Base-by-base conservation (phyloP, 192 early-diverging fungal genomes). In the Jimgerdemannia flammicorona region DNA sequence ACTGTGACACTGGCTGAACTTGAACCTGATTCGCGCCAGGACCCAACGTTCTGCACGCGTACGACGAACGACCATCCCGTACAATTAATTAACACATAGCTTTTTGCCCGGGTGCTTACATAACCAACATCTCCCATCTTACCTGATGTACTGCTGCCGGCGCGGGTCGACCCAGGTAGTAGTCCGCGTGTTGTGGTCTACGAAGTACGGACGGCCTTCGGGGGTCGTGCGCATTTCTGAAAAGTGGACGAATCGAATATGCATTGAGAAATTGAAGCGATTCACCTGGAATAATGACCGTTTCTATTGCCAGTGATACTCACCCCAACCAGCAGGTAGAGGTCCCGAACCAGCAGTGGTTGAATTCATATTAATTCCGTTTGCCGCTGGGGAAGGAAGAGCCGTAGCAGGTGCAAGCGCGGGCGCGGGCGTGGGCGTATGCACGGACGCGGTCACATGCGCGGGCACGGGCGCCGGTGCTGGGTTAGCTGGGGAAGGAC, bases 121-220 rank as follows among this genome's bases (percentile, higher is more conserved):
- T 29, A 29, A 29, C 29, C 29, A 29, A 29, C 29, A 29, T 29
- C 29, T 29, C 49, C 49, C 49, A 14, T 14, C 49, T 10, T 59
- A 59, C 49, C 85, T 72, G 74, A 87, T 84, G 71, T 83, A 84
- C 73, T 87, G 88, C 69, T 88, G 85, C 63, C 84, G 76, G 70
- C 94, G 88, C 54, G 95, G 95, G 78, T 96, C 95, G 49, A 90
- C 89, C 95, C 95, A 96, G 3, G 94, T 94, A 41, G 95, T 96
- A 2, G 93, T 91, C 72, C 91, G 90, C 14, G 92, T 91, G 75
- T 92, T 92, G 80, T 96, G 95, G 74, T 96, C 93, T 40, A 96
- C 93, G 88, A 88, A 96, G 80, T 96, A 96, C 3, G 90, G 88
- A 20, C 94, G 88, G 14, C 93, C 93, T 79, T 95, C 93, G 39